Evolutionary conservation across 331 rosid species (phyloP), one percentile per base, ranked within the genome.

Genomic region (Quercus lobata): DNA sequence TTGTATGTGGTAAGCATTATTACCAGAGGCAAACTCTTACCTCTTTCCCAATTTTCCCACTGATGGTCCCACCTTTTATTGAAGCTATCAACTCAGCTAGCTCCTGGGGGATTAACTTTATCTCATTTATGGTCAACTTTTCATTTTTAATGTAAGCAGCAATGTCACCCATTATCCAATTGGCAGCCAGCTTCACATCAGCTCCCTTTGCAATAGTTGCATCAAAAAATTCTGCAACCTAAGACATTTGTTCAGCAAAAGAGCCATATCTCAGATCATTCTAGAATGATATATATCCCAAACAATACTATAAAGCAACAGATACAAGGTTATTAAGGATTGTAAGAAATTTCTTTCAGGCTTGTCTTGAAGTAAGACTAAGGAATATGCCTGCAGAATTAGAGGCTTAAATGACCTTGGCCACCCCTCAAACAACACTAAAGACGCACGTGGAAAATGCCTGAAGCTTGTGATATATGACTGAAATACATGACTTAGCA

Each of bases 11-110:
- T 30, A 77, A 25, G 32, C 35, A 52, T 53, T 71, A 54, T 60
- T 25, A 29, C 16, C 46, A 76, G 41, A 73, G 80, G 71, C 18
- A 69, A 72, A 77, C 22, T 44, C 58, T 79, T 86, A 91, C 98
- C 97, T 94, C 92, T 89, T 94, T 94, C 74, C 97, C 97, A 62
- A 94, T 94, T 88, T 94, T 91, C 83, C 98, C 96, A 76, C 97
- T 94, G 75, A 94, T 91, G 41, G 83, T 87, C 61, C 92, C 97
- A 57, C 83, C 86, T 76, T 94, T 91, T 74, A 94, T 94, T 57
- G 88, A 91, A 80, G 90, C 95, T 85, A 92, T 94, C 90, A 94
- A 85, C 86, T 92, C 94, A 44, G 87, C 90, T 81, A 94, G 85
- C 82, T 92, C 97, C 76, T 86, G 83, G 25, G 97, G 91, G 55